Evolutionary conservation across 192 early-diverging fungal species (phyloP), one percentile per base, ranked within the genome.

Genomic region (Umbelopsis isabellina): DNA sequence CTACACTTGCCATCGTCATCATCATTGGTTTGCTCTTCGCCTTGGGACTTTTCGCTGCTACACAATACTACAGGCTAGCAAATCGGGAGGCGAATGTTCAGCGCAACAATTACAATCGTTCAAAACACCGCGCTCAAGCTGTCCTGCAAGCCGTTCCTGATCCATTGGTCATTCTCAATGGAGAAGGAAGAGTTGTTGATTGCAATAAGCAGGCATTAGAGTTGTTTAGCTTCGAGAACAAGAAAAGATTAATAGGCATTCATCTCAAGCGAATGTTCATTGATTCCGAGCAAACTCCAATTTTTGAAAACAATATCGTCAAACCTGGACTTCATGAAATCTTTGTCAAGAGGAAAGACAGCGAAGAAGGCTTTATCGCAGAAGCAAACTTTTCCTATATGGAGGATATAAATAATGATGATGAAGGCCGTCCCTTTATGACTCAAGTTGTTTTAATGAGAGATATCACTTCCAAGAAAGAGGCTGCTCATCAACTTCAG

Each of bases 321-420:
- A 16, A 61, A 18, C 55, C 55, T 0, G 55, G 55, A 1, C 55
- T 61, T 12, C 55, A 61, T 35, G 55, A 61, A 33, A 13, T 61
- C 6, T 6, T 15, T 1, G 55, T 61, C 0, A 27, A 35, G 33
- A 25, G 55, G 1, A 25, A 61, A n/a, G 3, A 35, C 7, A 61
- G 13, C 13, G 30, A 30, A n/a, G 18, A 61, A 2, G 18, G 33
- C 12, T 61, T 61, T 35, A 61, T 61, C 7, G 55, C 55, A 1
- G 55, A 61, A 35, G 55, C 55, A 16, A 61, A 61, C 30, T 61
- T 61, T 18, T 33, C 55, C 30, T 61, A 61, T 18, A 30, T 35
- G 13, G 55, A 61, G 13, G 30, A 61, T 16, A 27, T 61, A 0
- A 61, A 61, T n/a, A 30, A 35, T n/a, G 30, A 30, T 18, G 30